These are phyloP conservation scores for Colletotrichum lentis DNA, from an alignment of 2,329 filamentous ascomycete genomes.

Conservation along the genomic window DNA sequence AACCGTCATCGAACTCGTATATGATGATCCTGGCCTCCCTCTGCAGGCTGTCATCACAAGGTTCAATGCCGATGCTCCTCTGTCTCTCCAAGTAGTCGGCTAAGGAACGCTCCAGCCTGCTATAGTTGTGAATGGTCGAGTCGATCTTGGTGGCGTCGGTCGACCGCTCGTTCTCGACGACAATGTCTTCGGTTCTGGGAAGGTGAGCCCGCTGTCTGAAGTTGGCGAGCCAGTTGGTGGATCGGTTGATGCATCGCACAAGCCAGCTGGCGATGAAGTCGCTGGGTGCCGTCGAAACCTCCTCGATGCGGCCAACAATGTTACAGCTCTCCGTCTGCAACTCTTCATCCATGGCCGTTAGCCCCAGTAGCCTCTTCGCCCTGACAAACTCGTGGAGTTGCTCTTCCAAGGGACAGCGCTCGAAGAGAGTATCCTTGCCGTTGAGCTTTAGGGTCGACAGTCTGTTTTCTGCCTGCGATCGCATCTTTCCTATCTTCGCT, in stretches of 20 bases:
- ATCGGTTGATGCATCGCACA: slow-evolving; percentile 59
- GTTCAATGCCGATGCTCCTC: slow-evolving; percentile 55
- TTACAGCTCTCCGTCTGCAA: slow-evolving; percentile 67
- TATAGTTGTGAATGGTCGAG: slow-evolving; percentile 67
- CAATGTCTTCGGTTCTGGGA: slow-evolving; percentile 64
- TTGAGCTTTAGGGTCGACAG: slow-evolving; percentile 62
- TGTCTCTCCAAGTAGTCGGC: slow-evolving; percentile 60
- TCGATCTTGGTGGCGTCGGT: slow-evolving; percentile 64
- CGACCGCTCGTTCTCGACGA: slow-evolving; percentile 57
- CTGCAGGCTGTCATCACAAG: slow-evolving; percentile 64
- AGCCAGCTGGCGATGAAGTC: slow-evolving; percentile 65
- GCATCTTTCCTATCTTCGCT: slow-evolving; percentile 59
- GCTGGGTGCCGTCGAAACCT: slow-evolving; percentile 58
- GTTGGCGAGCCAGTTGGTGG: slow-evolving; percentile 62
- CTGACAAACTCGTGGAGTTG: slow-evolving; percentile 63
- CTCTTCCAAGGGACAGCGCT: slow-evolving; percentile 63
- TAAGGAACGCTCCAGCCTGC: slow-evolving; percentile 64
- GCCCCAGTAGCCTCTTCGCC: slow-evolving; percentile 60
- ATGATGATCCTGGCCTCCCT: slow-evolving; percentile 67
- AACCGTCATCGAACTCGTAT: slow-evolving; percentile 68
- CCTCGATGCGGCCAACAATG: slow-evolving; percentile 65
- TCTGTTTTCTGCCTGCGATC: slow-evolving; percentile 56
- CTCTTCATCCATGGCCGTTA: slow-evolving; percentile 67
- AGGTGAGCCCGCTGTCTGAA: slow-evolving; percentile 66
- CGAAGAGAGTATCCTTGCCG: slow-evolving; percentile 65